Conservation (phyloP, 2,329 filamentous ascomycete species). For the Xylariaceae sp. region DNA sequence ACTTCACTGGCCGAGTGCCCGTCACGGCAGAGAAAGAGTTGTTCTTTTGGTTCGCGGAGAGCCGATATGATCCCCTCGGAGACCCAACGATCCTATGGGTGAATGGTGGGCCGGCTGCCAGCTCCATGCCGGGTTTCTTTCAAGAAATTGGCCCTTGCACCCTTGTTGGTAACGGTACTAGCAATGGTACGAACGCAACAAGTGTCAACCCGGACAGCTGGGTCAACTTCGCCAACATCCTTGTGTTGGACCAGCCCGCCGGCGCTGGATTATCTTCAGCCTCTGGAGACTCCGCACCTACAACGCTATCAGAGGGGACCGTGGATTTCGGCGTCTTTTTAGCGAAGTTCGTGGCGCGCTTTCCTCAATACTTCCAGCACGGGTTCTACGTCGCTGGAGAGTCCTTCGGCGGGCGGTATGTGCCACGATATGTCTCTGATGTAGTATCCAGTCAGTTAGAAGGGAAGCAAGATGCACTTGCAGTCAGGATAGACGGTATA, state of each 20-base stretch:
- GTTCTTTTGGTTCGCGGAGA: slow-evolving; percentile 22
- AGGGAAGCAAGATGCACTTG: background rate
- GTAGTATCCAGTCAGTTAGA: background rate
- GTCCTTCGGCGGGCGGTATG: slow-evolving; percentile 18
- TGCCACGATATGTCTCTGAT: slow-evolving; percentile 13
- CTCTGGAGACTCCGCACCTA: background rate
- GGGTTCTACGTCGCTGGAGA: slow-evolving; percentile 19
- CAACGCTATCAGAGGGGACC: slow-evolving; percentile 7
- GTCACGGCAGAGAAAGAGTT: slow-evolving; percentile 9
- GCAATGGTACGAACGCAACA: background rate
- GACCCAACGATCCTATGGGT: slow-evolving; percentile 17
- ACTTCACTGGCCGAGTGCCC: slow-evolving; percentile 21
- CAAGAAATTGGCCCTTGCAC: slow-evolving; percentile 17
- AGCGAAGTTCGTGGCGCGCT: slow-evolving; percentile 1
- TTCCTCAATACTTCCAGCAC: slow-evolving; percentile 14
- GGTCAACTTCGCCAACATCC: slow-evolving; percentile 18
- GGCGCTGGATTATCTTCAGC: slow-evolving; percentile 13
- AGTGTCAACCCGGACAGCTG: slow-evolving; percentile 14
- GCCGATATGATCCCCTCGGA: background rate
- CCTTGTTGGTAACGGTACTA: background rate
- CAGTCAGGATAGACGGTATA: slow-evolving; percentile 10
- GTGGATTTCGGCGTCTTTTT: slow-evolving; percentile 15
- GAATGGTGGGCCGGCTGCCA: slow-evolving; percentile 20
- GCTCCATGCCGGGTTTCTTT: slow-evolving; percentile 19
- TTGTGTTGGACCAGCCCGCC: slow-evolving; percentile 18